Base-by-base conservation (phyloP, 2,329 filamentous ascomycete genomes). In the Alternaria sp. region DNA sequence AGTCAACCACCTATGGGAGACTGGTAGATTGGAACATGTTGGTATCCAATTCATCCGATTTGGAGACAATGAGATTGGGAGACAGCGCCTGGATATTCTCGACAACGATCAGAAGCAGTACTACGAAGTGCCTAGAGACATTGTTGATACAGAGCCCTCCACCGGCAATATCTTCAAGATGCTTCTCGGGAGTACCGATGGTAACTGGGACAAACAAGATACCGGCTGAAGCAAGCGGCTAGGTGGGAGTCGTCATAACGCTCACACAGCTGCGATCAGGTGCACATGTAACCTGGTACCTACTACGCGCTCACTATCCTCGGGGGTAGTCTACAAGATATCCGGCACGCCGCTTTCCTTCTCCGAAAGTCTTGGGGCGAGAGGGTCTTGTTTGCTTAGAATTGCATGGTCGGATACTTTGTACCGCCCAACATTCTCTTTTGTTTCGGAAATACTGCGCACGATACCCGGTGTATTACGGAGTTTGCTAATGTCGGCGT, bases 1-100 rank as follows among this genome's bases (percentile, higher is more conserved):
- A 2, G 51, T 65, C 9, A 9, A 54, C 1, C 51, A 55, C 3
- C 41, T 65, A 6, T 34, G 3, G 9, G 16, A 47, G 12, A 59
- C 34, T 28, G 18, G 42, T 36, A 36, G 34, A n/a, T 18, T 72
- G 4, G 4, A 44, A 7, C 42, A 44, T 11, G 42, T 46, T n/a
- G 67, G 65, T 0, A 67, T 73, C 14, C 59, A 72, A 20, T 73
- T 73, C 41, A 68, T 73, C 34, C 65, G 59, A 6, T 70, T 73
- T 32, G 70, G 68, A 0, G 5, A 67, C 14, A 58, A 68, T 18
- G 6, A 9, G 24, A 47, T 36, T 3, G 69, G 66, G 0, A 62
- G 36, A 16, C 4, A 54, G 38, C 59, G 62, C 26, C 59, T 73
- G 2, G 5, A 60, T 6, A n/a, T 38, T 5, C 52, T 73, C 8